Percentiles rank a stretch among this genome's conserved stretches.
Evolutionary conservation across 345 rosid genomes (phyloP).

Genomic region (Reutealis trisperma): DNA sequence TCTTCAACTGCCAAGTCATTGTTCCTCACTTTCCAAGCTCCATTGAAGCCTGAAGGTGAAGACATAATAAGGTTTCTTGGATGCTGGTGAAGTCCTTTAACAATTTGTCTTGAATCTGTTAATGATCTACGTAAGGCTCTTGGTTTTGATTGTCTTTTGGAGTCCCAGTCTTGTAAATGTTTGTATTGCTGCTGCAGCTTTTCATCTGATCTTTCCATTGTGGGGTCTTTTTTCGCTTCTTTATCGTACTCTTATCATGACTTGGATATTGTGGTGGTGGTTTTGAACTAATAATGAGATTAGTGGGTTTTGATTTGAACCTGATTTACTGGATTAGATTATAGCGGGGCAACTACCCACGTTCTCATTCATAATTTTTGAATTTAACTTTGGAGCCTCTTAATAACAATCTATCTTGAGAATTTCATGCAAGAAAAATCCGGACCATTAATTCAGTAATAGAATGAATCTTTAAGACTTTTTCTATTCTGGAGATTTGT

Average conservation of each 20-base stretch:
- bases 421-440: background rate
- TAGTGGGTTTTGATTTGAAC: conserved; percentile 30
- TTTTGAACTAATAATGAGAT: conserved; percentile 15
- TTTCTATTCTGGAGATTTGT: background rate
- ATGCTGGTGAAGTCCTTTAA: conserved; percentile 32
- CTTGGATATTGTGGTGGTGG: background rate
- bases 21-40: conserved; percentile 42
- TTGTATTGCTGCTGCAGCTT: conserved; percentile 28
- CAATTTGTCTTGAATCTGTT: conserved; percentile 28
- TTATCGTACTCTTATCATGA: background rate
- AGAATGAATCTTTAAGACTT: background rate
- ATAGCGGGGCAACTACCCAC: conserved; percentile 30
- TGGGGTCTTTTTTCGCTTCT: conserved; percentile 24
- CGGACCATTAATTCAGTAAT: background rate
- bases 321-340: conserved; percentile 19
- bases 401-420: background rate
- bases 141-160: conserved; percentile 32
- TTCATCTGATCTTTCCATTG: conserved; percentile 34
- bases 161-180: conserved; percentile 42
- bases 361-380: conserved; percentile 20
- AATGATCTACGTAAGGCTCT: conserved; percentile 28
- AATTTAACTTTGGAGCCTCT: conserved; percentile 13
- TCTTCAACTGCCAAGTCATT: conserved; percentile 39
- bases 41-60: conserved; percentile 26
- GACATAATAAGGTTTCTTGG: conserved; percentile 54